phyloP scores from a whole-genome alignment of 2,329 filamentous ascomycete genomes.

The Kalaharituber pfeilii region DNA sequence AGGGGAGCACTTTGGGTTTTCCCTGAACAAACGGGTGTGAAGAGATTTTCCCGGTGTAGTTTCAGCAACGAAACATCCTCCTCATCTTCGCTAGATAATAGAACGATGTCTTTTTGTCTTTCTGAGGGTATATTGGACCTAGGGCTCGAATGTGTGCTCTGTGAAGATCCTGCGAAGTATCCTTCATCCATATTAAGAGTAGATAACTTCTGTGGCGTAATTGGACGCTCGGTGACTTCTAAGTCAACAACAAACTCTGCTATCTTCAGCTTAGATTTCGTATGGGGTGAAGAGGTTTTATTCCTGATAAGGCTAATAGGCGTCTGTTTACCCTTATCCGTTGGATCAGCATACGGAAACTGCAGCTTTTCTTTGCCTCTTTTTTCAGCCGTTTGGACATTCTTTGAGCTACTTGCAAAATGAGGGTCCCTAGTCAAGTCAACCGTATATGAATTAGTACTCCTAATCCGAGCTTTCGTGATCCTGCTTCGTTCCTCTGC shows the following conservation, averaged over 20 bases:
- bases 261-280: neutral
- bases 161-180: neutral
- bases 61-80: neutral
- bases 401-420: neutral
- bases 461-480: neutral
- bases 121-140: neutral
- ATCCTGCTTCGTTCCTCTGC: neutral
- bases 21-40: neutral
- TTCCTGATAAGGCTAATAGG: neutral
- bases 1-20: conserved; percentile 3
- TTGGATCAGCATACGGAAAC: neutral
- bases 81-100: neutral
- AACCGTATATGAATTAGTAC: neutral
- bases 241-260: neutral
- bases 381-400: neutral
- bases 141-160: neutral
- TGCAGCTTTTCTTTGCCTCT: neutral
- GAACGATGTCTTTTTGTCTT: neutral
- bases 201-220: no score
- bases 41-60: neutral
- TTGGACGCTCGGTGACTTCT: neutral
- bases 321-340: neutral
- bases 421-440: neutral
- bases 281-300: neutral
- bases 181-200: no score